Evolutionary conservation across 2,329 filamentous ascomycete genomes (phyloP).

Genomic region (Trichophyton rubrum): DNA sequence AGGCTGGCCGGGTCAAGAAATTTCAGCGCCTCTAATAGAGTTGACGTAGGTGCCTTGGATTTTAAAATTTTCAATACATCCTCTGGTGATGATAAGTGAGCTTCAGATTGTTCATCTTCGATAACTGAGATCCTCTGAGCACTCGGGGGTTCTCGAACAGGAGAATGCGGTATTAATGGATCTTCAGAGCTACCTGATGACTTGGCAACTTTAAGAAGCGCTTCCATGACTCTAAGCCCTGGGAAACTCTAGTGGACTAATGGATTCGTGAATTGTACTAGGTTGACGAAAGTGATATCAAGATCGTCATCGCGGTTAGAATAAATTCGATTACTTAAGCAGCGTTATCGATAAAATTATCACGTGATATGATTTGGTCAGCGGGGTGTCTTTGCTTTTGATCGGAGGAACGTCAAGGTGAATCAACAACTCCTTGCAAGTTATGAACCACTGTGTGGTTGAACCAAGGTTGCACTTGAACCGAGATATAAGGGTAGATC

Average conservation of each 20-base stretch:
- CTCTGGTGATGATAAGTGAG: slow-evolving; percentile 13
- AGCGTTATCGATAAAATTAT: not conserved
- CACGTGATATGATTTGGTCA: not conserved
- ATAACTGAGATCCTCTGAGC: not conserved
- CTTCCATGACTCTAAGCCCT: slow-evolving; percentile 22
- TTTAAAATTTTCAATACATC: slow-evolving; percentile 28
- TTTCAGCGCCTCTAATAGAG: slow-evolving; percentile 22
- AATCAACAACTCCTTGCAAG: not conserved
- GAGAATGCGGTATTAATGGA: not conserved
- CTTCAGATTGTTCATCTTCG: slow-evolving; percentile 1
- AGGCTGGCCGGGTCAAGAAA: slow-evolving; percentile 25
- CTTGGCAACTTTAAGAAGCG: slow-evolving; percentile 29
- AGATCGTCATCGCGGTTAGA: not conserved
- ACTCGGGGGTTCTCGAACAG: not conserved
- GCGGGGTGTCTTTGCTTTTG: not conserved
- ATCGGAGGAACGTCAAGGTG: not conserved
- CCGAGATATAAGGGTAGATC: not conserved
- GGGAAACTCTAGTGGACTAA: not conserved
- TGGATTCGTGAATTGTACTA: not conserved
- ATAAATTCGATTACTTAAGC: not conserved
- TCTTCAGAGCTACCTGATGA: slow-evolving; percentile 17
- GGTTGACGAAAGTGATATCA: not conserved
- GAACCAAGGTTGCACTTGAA: not conserved
- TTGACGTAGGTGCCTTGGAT: slow-evolving; percentile 27
- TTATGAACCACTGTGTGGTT: not conserved